Base-by-base conservation (phyloP, 345 rosid species). In the Moricandia moricandioides region DNA sequence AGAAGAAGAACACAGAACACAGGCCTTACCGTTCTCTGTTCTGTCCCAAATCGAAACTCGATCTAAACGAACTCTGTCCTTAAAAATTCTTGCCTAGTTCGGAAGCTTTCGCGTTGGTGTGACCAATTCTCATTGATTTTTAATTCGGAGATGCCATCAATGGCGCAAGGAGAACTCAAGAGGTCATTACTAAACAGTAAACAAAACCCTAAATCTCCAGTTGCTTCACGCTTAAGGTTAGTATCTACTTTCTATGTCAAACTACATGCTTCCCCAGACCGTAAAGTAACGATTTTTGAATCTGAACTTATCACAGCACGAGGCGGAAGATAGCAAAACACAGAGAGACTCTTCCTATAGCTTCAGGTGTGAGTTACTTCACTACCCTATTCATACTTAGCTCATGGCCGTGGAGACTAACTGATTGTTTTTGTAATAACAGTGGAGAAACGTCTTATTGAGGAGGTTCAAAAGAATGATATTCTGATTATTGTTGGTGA, bases 401-500 rank as follows among this genome's bases (percentile, higher is more conserved):
- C 24, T 31, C 26, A 14, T 55, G 13, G 11, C 16, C 0, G 5
- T 7, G 8, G 63, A 62, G 54, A 68, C 69, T 75, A 40, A 52
- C 62, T 82, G 71, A 27, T 34, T 34, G 13, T 3, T n/a, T 62
- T 35, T 5, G 5, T 2, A 54, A 31, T 14, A 29, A 39, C 62
- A 91, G 98, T 88, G 72, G 91, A 88, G 88, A 84, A 65, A 63
- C 84, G 91, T 26, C 85, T 94, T 10, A 54, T 89, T n/a, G 88
- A 91, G 49, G 98, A 90, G 86, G 89, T 94, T 40, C 75, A 72
- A 21, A 82, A 77, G 3, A 81, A 91, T 64, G 86, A 88, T 74
- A 78, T 78, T 74, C 62, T 94, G 70, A 90, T 91, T 11, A 80
- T 94, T n/a, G 97, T 94, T 66, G 98, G 97, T 10, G 98, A 91